Conservation (phyloP, 345 rosid species). For the Rhodamnia rubescens region DNA sequence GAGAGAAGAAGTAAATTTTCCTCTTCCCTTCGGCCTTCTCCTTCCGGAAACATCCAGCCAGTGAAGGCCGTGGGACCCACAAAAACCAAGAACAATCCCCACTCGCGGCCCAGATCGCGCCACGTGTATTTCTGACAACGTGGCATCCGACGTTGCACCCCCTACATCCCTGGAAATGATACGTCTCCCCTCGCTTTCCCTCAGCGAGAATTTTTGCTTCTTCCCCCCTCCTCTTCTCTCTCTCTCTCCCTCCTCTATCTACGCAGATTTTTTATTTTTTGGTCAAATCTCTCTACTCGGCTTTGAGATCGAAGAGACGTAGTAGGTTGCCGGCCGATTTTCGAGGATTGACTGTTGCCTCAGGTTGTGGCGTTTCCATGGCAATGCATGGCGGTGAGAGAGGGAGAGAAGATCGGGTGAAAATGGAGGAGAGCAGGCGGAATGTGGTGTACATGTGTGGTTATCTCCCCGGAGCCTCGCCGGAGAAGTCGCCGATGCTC, state of each 20-base stretch:
- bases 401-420: constrained; percentile 8
- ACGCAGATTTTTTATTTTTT: too few relatives aligned
- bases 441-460: constrained; percentile 57
- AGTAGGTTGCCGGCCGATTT: background rate
- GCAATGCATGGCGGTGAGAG: constrained; percentile 20
- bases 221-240: too few relatives aligned
- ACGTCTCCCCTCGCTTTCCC: constrained; percentile 4
- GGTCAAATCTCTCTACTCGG: background rate
- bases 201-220: background rate
- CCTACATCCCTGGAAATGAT: constrained; percentile 28
- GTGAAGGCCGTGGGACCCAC: background rate
- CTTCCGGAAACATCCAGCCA: constrained; percentile 48
- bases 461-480: constrained; percentile 55
- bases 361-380: background rate
- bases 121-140: constrained; percentile 20
- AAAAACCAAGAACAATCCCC: constrained; percentile 1
- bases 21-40: background rate
- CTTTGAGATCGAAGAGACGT: background rate
- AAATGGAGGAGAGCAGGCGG: constrained; percentile 20
- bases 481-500: constrained; percentile 54
- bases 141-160: constrained; percentile 48
- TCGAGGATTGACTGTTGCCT: background rate
- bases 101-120: constrained; percentile 21
- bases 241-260: too few relatives aligned
- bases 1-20: background rate